Evolutionary conservation across 1,139 yeast species (phyloP).

Genomic region (Taphrina sp.): DNA sequence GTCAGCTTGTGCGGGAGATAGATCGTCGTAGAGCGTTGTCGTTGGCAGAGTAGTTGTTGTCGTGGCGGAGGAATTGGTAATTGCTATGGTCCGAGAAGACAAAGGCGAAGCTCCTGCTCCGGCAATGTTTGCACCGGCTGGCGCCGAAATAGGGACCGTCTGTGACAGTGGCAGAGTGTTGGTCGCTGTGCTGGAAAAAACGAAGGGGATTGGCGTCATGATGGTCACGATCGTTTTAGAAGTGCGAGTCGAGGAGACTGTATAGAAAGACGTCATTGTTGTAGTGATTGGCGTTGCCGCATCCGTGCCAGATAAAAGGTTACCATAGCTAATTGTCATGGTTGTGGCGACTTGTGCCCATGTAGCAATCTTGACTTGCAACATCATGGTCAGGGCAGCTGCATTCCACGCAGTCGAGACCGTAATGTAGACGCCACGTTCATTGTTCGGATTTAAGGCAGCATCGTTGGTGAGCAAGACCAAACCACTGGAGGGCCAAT

Average conservation of each 20-base stretch:
- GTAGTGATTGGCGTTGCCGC: not conserved
- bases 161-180: not conserved
- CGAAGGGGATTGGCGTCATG: not conserved
- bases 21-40: too few species aligned
- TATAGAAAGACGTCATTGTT: not conserved
- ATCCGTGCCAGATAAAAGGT: not conserved
- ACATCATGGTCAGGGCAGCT: not conserved
- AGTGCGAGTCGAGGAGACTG: not conserved
- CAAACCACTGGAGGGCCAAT: slow-evolving; percentile 7
- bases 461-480: not conserved
- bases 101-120: too few species aligned
- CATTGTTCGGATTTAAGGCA: not conserved
- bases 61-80: too few species aligned
- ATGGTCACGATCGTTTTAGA: too few species aligned
- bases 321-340: not conserved
- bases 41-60: too few species aligned
- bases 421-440: not conserved
- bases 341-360: not conserved
- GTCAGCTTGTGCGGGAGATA: too few species aligned
- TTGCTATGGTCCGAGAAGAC: too few species aligned
- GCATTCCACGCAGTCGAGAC: slow-evolving; percentile 1
- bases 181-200: not conserved
- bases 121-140: too few species aligned
- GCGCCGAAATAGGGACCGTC: too few species aligned
- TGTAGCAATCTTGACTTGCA: not conserved